Evolutionary conservation across 345 rosid species (phyloP).

Genomic region (Arabis hirsuta): DNA sequence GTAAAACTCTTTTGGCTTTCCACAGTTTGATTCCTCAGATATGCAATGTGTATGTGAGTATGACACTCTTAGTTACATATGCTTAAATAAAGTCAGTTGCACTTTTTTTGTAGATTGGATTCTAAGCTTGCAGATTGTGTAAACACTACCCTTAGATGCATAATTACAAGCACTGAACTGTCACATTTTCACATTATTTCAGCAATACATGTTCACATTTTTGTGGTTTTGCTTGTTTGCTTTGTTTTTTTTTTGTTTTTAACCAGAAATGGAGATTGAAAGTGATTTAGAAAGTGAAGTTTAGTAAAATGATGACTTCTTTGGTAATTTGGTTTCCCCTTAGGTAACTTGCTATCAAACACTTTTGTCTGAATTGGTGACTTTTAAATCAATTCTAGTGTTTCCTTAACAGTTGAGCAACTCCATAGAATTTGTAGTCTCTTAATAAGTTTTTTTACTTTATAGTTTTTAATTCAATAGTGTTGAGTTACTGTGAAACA

Average conservation of each 20-base stretch:
- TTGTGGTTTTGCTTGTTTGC: slow-evolving; percentile 13
- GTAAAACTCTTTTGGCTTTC: not conserved
- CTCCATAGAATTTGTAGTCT: slow-evolving; percentile 17
- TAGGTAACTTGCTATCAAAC: slow-evolving; percentile 25
- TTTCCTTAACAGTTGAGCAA: slow-evolving; percentile 69
- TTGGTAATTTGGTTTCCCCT: not conserved
- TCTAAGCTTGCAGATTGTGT: slow-evolving; percentile 27
- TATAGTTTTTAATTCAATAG: slow-evolving; percentile 6
- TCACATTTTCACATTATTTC: not conserved
- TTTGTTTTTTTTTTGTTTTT: not conserved
- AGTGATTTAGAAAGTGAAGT: not conserved
- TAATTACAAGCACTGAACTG: not conserved
- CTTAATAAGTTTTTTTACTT: not conserved
- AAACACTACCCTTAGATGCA: not conserved
- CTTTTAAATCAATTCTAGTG: slow-evolving; percentile 46
- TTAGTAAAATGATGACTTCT: slow-evolving; percentile 46
- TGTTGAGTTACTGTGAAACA: slow-evolving; percentile 42
- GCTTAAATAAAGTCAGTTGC: slow-evolving; percentile 23
- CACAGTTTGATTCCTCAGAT: slow-evolving; percentile 2
- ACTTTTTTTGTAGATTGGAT: not conserved
- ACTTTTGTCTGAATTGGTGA: slow-evolving; percentile 25
- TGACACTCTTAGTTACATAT: slow-evolving; percentile 10
- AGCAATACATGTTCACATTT: slow-evolving; percentile 9
- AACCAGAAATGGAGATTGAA: slow-evolving; percentile 19
- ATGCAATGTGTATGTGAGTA: slow-evolving; percentile 27